Evolutionary conservation across 108 stramenopile genomes (phyloP), one percentile per base, ranked within the genome.

Genomic region (Pseudonitzschia multistriata): DNA sequence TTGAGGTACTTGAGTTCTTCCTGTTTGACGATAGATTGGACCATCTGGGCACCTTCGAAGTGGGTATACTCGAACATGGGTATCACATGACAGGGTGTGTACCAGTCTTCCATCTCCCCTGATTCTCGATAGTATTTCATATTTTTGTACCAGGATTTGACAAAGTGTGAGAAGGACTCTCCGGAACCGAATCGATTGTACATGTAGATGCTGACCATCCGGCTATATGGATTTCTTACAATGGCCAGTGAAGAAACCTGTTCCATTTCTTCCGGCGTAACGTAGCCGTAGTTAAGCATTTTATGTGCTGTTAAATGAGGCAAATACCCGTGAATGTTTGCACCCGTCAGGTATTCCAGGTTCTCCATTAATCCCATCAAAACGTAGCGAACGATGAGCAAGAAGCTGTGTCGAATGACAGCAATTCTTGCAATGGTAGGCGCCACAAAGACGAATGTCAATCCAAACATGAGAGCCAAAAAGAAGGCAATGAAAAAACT

Each of bases 41-140:
- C 81, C 11, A 83, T 39, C 55, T 81, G 82, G 4, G 27, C 24
- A n/a, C 53, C 53, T 15, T 54, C 24, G 25, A 13, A 54, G 57
- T 86, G 85, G 8, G 85, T 86, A 62, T 72, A 86, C 45, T 86
- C 85, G 55, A 79, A 80, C 61, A 70, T 66, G 3, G 85, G 85
- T 28, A 86, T 49, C 15, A 48, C 54, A 42, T 86, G 85, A 40
- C 85, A 86, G 0, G 82, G 82, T 7, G 82, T 83, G 40, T 78
- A 75, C 82, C 85, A 83, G 27, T 86, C 85, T 28, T 86, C 85
- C 54, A 79, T 79, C 35, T 79, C 79, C 4, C 80, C 80, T 10
- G 55, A 40, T 39, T 81, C 78, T 4, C 68, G 53, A 54, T 86
- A 86, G 56, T 66, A 68, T 37, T 61, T 64, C 76, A 76, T 79